phyloP scores from a whole-genome alignment of 345 rosid genomes.

The Ceriops tagal region DNA sequence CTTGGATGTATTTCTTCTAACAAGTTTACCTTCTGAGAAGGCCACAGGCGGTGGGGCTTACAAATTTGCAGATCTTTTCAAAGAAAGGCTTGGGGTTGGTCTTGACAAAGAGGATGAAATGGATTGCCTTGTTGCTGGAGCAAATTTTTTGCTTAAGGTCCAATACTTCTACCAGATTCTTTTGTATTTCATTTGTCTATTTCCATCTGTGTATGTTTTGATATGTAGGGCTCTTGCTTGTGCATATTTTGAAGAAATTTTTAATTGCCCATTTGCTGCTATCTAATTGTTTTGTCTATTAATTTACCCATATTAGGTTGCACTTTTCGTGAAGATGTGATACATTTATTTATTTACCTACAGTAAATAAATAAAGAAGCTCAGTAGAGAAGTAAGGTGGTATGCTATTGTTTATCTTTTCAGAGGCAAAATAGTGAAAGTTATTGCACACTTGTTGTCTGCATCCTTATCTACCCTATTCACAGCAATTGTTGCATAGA shows the following conservation, averaged over 20 bases:
- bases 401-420: neutral
- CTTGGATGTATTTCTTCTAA: constrained; percentile 13
- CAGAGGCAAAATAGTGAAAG: neutral
- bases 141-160: constrained; percentile 96
- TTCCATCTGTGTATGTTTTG: constrained; percentile 1
- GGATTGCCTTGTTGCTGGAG: constrained; percentile 98
- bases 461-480: neutral
- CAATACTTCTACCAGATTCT: constrained; percentile 16
- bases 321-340: neutral
- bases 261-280: too few species aligned
- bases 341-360: neutral
- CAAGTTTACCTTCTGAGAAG: constrained; percentile 48
- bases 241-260: neutral
- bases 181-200: neutral
- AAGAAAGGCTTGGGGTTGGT: constrained; percentile 90
- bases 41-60: constrained; percentile 99
- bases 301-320: neutral
- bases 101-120: constrained; percentile 99
- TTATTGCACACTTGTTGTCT: neutral
- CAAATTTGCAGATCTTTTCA: constrained; percentile 88
- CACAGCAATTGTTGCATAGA: neutral
- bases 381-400: neutral
- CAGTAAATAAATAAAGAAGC: too few species aligned
- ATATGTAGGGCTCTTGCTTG: neutral
- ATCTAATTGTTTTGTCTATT: neutral